A percentile compares a stretch with the other conserved stretches of the same genome.
Conservation (phyloP, 805 yeast species). For the Monosporozyma servazzii region DNA sequence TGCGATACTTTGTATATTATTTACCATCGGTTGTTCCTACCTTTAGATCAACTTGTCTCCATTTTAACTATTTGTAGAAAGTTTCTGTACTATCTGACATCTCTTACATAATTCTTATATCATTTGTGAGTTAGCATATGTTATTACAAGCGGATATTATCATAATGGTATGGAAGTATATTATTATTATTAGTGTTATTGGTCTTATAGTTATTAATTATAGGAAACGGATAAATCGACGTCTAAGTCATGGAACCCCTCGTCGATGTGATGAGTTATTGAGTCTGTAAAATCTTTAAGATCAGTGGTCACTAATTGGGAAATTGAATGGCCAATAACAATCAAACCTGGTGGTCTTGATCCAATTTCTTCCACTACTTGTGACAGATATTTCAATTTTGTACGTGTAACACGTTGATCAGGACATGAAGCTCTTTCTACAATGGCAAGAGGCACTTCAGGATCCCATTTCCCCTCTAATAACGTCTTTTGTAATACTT, state of each 20-base stretch:
- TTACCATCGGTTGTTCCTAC: no score
- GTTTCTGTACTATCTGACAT: no score
- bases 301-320: constrained; percentile 29
- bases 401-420: constrained; percentile 85
- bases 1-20: no score
- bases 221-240: constrained; percentile 4
- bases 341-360: constrained; percentile 89
- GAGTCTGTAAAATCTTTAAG: constrained; percentile 15
- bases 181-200: background rate
- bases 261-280: constrained; percentile 25
- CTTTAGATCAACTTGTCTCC: no score
- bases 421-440: constrained; percentile 88
- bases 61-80: no score
- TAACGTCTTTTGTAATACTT: constrained; percentile 41
- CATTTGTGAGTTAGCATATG: no score
- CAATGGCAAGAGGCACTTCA: constrained; percentile 68
- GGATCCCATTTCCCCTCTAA: constrained; percentile 56
- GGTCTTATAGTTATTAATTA: no score
- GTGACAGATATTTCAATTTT: constrained; percentile 52
- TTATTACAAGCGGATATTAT: no score
- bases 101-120: no score
- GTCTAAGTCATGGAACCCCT: constrained; percentile 27
- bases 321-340: constrained; percentile 73
- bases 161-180: background rate
- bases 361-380: constrained; percentile 67